Conservation (phyloP, 2,329 filamentous ascomycete species). For the Fusarium sterilihyphosum region DNA sequence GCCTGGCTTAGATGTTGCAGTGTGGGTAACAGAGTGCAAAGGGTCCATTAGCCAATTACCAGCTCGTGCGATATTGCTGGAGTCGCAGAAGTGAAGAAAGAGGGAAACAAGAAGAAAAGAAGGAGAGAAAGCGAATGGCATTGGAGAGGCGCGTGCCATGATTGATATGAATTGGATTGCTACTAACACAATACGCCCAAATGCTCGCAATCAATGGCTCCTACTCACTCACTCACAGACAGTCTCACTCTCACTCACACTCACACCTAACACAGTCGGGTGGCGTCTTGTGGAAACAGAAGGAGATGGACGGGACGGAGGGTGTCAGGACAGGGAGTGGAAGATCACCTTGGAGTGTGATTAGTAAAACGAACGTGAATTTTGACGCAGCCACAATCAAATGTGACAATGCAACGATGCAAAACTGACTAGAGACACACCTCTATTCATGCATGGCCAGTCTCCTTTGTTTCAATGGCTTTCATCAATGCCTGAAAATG, state of each 20-base stretch:
- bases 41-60: conserved; percentile 20
- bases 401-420: conserved; percentile 24
- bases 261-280: conserved; percentile 5
- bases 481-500: conserved; percentile 14
- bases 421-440: conserved; percentile 12
- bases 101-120: background rate
- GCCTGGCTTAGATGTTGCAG: conserved; percentile 14
- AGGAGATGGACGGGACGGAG: conserved; percentile 22
- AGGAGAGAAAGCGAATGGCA: background rate
- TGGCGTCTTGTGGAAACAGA: conserved; percentile 27
- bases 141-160: conserved; percentile 19
- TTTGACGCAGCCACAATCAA: conserved; percentile 19
- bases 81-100: conserved; percentile 1
- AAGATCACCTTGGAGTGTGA: background rate
- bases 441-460: background rate
- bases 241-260: conserved; percentile 7
- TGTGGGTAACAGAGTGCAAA: conserved; percentile 19
- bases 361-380: conserved; percentile 26
- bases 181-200: conserved; percentile 1
- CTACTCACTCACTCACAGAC: background rate
- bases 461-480: conserved; percentile 6
- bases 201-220: conserved; percentile 12
- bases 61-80: conserved; percentile 20
- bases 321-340: conserved; percentile 8
- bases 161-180: conserved; percentile 30